phyloP scores from a whole-genome alignment of 192 early-diverging fungal genomes.

The Blastocladiella britannica region DNA sequence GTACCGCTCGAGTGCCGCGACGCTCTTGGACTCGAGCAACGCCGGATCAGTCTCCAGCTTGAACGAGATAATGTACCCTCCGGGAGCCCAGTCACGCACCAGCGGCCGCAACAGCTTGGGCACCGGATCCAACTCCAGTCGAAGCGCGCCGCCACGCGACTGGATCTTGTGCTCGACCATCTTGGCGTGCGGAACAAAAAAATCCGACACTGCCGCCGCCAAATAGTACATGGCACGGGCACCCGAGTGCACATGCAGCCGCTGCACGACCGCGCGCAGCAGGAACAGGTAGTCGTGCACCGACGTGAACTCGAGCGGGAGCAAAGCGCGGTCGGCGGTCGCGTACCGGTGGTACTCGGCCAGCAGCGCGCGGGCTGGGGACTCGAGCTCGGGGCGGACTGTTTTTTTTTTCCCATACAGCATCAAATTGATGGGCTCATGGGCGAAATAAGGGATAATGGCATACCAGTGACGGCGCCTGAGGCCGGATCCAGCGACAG shows the following conservation, averaged over 20 bases:
- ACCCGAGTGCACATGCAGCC: conserved; percentile 39
- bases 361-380: not conserved
- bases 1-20: conserved; percentile 56
- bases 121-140: conserved; percentile 79
- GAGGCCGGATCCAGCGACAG: conserved; percentile 44
- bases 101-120: conserved; percentile 89
- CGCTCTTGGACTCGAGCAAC: conserved; percentile 61
- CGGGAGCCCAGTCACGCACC: conserved; percentile 77
- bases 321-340: conserved; percentile 34
- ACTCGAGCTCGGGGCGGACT: not conserved
- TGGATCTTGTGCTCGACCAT: conserved; percentile 92
- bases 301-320: conserved; percentile 73
- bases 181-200: conserved; percentile 62
- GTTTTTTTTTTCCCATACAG: too few species aligned
- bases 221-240: conserved; percentile 77
- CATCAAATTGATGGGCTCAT: too few species aligned
- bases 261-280: conserved; percentile 43
- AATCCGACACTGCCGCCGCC: conserved; percentile 94
- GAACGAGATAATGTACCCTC: conserved; percentile 88
- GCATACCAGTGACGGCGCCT: too few species aligned
- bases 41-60: conserved; percentile 85
- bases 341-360: conserved; percentile 20
- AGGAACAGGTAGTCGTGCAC: conserved; percentile 82
- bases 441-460: too few species aligned
- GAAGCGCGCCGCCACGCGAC: conserved; percentile 63